Evolutionary conservation across 371 early-diverging fungal species (phyloP).

Genomic region (Syncephalis fuscata): DNA sequence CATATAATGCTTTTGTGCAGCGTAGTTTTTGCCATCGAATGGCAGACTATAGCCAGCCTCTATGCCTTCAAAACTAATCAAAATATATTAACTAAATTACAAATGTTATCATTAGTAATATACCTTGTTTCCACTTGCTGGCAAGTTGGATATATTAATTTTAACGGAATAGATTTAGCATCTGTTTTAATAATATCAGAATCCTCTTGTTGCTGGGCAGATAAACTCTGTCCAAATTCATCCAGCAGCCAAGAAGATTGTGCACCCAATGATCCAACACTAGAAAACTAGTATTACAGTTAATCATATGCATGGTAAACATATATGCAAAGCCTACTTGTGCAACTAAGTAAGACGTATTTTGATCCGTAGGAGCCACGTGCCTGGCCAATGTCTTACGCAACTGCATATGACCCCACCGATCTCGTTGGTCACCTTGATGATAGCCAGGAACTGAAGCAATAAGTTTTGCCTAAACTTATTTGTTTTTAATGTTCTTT

Average conservation of each 20-base stretch:
- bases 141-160: slow-evolving; percentile 36
- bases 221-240: slow-evolving; percentile 14
- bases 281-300: slow-evolving; percentile 25
- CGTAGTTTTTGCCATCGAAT: slow-evolving; percentile 20
- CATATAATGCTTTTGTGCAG: slow-evolving; percentile 24
- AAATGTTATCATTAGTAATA: background rate
- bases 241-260: slow-evolving; percentile 17
- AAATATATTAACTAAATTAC: background rate
- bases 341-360: background rate
- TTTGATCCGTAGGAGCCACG: slow-evolving; percentile 9
- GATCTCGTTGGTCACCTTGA: slow-evolving; percentile 11
- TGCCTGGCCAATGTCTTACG: slow-evolving; percentile 15
- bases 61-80: slow-evolving; percentile 24
- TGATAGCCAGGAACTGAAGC: slow-evolving; percentile 29
- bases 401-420: slow-evolving; percentile 32
- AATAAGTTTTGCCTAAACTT: slow-evolving; percentile 19
- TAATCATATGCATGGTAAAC: background rate
- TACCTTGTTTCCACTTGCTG: slow-evolving; percentile 37
- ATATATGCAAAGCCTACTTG: slow-evolving; percentile 13
- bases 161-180: no score
- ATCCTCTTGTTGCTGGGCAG: no score
- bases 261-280: slow-evolving; percentile 27
- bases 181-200: no score
- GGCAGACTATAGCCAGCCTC: slow-evolving; percentile 26
- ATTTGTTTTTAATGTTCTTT: no score